These are phyloP conservation scores for Teratosphaeria nubilosa DNA, from an alignment of 2,329 filamentous ascomycete genomes.

Conservation along the genomic window DNA sequence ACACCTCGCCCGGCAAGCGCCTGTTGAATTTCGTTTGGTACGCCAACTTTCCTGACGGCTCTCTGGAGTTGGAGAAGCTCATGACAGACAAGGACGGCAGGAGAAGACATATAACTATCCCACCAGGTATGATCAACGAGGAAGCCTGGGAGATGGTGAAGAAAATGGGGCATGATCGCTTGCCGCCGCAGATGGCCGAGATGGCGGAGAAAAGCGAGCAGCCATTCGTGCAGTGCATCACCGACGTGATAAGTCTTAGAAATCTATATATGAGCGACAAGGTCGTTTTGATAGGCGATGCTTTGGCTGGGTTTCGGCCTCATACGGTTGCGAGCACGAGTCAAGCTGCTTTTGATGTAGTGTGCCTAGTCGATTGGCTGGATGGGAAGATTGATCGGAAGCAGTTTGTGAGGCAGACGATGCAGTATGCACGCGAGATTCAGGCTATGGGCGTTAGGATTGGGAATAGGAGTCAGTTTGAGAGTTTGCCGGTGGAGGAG, in stretches of 20 bases:
- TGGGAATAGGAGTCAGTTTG: slow-evolving; percentile 30
- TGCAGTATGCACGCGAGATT: slow-evolving; percentile 30
- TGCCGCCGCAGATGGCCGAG: slow-evolving; percentile 33
- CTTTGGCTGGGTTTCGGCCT: slow-evolving; percentile 36
- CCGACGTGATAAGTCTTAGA: slow-evolving; percentile 29
- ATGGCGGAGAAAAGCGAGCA: slow-evolving; percentile 29
- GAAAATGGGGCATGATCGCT: slow-evolving; percentile 19
- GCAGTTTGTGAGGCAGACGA: slow-evolving; percentile 29
- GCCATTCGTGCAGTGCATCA: slow-evolving; percentile 38
- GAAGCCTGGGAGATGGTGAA: slow-evolving; percentile 32
- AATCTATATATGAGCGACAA: slow-evolving; percentile 33
- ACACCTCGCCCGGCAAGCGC: slow-evolving; percentile 29
- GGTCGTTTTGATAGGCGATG: slow-evolving; percentile 38
- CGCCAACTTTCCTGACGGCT: slow-evolving; percentile 29
- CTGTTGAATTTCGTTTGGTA: slow-evolving; percentile 41
- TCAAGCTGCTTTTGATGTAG: slow-evolving; percentile 36
- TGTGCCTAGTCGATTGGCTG: slow-evolving; percentile 32
- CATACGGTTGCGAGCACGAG: slow-evolving; percentile 37
- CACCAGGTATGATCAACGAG: slow-evolving; percentile 30
- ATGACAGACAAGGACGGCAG: slow-evolving; percentile 36
- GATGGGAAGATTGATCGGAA: slow-evolving; percentile 27
- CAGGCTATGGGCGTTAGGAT: slow-evolving; percentile 31
- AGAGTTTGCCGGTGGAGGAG: slow-evolving; percentile 26
- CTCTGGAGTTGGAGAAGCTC: slow-evolving; percentile 28
- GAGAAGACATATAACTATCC: slow-evolving; percentile 33